Conservation (phyloP, 2,329 filamentous ascomycete species). For the Colletotrichum paranaense region DNA sequence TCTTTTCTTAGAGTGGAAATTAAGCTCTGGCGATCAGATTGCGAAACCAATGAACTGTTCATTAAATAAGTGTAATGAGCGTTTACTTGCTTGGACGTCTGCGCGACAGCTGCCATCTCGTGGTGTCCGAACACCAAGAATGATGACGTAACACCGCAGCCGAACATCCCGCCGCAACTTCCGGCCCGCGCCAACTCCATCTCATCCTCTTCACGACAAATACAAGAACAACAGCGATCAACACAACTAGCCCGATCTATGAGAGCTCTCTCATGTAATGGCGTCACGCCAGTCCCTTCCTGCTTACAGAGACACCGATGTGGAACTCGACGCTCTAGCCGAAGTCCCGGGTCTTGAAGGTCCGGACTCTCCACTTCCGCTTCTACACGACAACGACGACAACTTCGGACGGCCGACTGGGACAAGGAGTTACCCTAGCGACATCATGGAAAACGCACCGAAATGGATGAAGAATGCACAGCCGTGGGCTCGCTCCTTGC, state of each 20-base stretch:
- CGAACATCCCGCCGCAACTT: not conserved
- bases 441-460: not conserved
- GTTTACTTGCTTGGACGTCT: not conserved
- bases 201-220: not conserved
- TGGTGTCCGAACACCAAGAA: not conserved
- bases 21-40: not conserved
- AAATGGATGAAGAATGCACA: slow-evolving; percentile 25
- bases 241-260: not conserved
- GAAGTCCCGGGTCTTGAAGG: not conserved
- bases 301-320: slow-evolving; percentile 18
- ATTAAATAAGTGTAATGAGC: not conserved
- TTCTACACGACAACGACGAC: not conserved
- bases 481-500: not conserved
- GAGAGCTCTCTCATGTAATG: not conserved
- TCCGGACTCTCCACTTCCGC: slow-evolving; percentile 24
- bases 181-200: not conserved
- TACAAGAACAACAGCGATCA: not conserved
- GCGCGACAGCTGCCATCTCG: not conserved
- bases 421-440: not conserved
- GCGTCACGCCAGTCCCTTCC: not conserved
- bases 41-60: not conserved
- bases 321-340: slow-evolving; percentile 17
- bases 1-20: not conserved
- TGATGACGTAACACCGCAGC: slow-evolving; percentile 25
- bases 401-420: not conserved